A percentile compares a stretch with the other conserved stretches of the same genome.
Conservation (phyloP, 2,329 filamentous ascomycete species). For the Beauveria pseudobassiana region DNA sequence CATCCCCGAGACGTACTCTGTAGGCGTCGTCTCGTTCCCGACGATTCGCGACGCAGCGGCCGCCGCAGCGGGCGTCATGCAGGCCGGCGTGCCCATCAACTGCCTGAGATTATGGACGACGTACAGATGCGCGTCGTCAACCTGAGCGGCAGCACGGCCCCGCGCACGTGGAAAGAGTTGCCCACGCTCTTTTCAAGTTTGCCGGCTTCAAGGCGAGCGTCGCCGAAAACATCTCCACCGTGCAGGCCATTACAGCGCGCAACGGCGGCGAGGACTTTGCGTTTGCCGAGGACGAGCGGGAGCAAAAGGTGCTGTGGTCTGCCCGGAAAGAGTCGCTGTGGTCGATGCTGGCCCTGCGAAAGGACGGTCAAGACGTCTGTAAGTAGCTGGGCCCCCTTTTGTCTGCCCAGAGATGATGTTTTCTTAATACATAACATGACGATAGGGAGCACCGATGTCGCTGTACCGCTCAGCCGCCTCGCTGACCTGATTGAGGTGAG, state of each 20-base stretch:
- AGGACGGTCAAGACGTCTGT: conserved; percentile 55
- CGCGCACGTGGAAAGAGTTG: conserved; percentile 63
- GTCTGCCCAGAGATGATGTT: background rate
- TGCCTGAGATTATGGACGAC: conserved; percentile 83
- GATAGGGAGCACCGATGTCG: conserved; percentile 71
- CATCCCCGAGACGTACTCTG: conserved; percentile 66
- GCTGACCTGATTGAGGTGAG: conserved; percentile 73
- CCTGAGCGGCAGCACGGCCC: conserved; percentile 60
- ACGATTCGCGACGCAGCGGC: conserved; percentile 68
- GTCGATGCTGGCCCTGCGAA: conserved; percentile 67
- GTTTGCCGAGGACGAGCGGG: conserved; percentile 63
- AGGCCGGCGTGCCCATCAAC: conserved; percentile 63
- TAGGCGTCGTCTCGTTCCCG: conserved; percentile 74
- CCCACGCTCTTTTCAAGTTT: conserved; percentile 84
- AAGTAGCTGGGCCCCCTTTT: background rate
- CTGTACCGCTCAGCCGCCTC: conserved; percentile 68
- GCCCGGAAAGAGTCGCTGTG: conserved; percentile 79
- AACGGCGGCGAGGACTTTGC: conserved; percentile 64
- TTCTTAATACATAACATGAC: background rate
- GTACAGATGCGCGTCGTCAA: conserved; percentile 83
- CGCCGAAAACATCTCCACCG: conserved; percentile 64
- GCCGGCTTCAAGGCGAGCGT: conserved; percentile 73
- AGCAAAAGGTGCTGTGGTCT: conserved; percentile 71
- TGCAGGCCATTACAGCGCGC: conserved; percentile 57
- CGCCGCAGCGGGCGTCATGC: conserved; percentile 69